Evolutionary conservation across 2,329 filamentous ascomycete genomes (phyloP).

Genomic region (Colletotrichum costaricense): DNA sequence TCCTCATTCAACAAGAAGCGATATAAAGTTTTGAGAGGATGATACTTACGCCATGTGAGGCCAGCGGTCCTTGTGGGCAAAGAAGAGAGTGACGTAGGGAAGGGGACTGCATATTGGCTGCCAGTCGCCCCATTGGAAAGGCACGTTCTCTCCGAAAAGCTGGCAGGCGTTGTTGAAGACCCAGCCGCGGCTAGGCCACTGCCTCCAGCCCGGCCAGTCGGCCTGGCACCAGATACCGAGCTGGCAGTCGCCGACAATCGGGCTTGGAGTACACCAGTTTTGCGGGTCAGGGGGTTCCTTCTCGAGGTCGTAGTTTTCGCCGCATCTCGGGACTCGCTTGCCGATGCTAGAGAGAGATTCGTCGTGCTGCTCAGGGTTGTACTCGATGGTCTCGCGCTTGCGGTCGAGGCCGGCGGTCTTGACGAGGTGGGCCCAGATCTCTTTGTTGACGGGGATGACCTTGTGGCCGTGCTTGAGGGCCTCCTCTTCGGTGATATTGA

Average conservation of each 20-base stretch:
- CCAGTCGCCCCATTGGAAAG: slow-evolving; percentile 10
- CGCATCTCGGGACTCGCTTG: background rate
- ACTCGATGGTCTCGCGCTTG: background rate
- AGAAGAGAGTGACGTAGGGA: slow-evolving; percentile 26
- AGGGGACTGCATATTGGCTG: slow-evolving; percentile 18
- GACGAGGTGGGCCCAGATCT: slow-evolving; percentile 17
- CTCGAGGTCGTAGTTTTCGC: slow-evolving; percentile 2
- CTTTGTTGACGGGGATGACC: slow-evolving; percentile 22
- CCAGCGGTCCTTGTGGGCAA: background rate
- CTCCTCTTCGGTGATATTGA: slow-evolving; percentile 25
- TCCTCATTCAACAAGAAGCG: background rate
- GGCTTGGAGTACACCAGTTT: slow-evolving; percentile 26
- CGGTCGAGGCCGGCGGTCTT: slow-evolving; percentile 9
- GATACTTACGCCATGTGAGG: slow-evolving; percentile 2
- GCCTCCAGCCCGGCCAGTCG: background rate
- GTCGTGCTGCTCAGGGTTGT: background rate
- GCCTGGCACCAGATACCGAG: slow-evolving; percentile 29
- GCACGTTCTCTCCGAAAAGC: slow-evolving; percentile 14
- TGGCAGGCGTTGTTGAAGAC: slow-evolving; percentile 26
- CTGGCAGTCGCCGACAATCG: slow-evolving; percentile 6
- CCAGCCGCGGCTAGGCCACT: slow-evolving; percentile 23
- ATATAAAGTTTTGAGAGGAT: background rate
- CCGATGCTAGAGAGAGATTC: background rate
- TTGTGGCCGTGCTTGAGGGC: slow-evolving; percentile 22
- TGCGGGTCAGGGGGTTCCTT: slow-evolving; percentile 13